phyloP scores from a whole-genome alignment of 129 eudicot genomes.

The Calendula officinalis region DNA sequence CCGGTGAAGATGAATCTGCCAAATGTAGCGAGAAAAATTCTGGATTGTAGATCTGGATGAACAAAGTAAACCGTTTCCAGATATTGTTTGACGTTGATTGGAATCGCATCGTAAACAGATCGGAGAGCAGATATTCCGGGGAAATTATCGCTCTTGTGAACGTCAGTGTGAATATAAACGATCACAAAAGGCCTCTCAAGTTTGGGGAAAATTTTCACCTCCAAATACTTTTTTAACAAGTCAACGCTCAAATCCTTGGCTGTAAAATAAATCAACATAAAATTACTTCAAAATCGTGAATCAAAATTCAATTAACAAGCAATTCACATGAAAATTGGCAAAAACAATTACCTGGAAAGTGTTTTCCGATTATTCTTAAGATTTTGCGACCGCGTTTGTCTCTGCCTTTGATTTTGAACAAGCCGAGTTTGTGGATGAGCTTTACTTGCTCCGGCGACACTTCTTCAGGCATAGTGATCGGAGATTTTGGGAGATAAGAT shows the following conservation, averaged over 20 bases:
- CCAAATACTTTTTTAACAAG: slow-evolving; percentile 55
- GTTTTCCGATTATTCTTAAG: slow-evolving; percentile 53
- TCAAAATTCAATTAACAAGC: not conserved
- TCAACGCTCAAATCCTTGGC: slow-evolving; percentile 55
- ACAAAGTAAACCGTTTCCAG: slow-evolving; percentile 68
- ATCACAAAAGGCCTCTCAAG: slow-evolving; percentile 52
- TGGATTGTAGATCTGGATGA: slow-evolving; percentile 82
- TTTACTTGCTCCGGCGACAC: slow-evolving; percentile 21
- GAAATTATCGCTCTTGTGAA: slow-evolving; percentile 57
- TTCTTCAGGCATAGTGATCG: slow-evolving; percentile 36
- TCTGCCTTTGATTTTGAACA: slow-evolving; percentile 63
- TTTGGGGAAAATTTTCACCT: slow-evolving; percentile 58
- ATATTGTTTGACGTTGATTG: slow-evolving; percentile 42
- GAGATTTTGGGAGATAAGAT: slow-evolving; percentile 2
- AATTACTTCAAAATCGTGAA: not conserved
- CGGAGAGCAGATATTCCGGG: slow-evolving; percentile 77
- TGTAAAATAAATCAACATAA: slow-evolving; percentile 12
- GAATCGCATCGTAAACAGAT: slow-evolving; percentile 64
- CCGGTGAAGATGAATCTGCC: slow-evolving; percentile 69
- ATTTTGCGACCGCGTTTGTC: slow-evolving; percentile 56
- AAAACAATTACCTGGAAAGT: slow-evolving; percentile 49
- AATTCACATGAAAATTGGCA: not conserved
- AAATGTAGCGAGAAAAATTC: slow-evolving; percentile 78
- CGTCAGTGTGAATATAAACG: slow-evolving; percentile 79
- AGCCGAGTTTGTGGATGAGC: slow-evolving; percentile 48